phyloP scores from a whole-genome alignment of 2,329 filamentous ascomycete genomes.

The Scortechinia acanthostroma region DNA sequence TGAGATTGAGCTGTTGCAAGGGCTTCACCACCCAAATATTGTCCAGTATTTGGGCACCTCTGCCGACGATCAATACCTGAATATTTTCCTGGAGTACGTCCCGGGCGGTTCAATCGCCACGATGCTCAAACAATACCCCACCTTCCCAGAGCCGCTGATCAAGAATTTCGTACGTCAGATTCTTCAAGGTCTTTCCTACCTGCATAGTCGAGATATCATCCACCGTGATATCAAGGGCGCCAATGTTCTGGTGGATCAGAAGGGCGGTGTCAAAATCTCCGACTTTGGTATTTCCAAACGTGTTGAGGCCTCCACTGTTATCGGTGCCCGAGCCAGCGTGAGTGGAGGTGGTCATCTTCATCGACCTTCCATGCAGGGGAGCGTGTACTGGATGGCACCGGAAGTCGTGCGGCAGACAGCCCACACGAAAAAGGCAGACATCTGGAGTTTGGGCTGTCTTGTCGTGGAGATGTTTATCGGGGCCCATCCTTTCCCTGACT shows the following conservation, averaged over 20 bases:
- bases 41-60: conserved; percentile 96
- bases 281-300: conserved; percentile 99
- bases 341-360: conserved; percentile 27
- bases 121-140: conserved; percentile 97
- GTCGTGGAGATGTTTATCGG: conserved; percentile 99
- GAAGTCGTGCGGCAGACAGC: conserved; percentile 97
- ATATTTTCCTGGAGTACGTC: conserved; percentile 99
- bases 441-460: conserved; percentile 93
- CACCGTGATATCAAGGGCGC: conserved; percentile 98
- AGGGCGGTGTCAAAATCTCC: conserved; percentile 97
- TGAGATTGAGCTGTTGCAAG: conserved; percentile 87
- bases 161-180: conserved; percentile 97
- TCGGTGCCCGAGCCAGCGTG: neutral
- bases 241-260: conserved; percentile 97
- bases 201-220: conserved; percentile 92
- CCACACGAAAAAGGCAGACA: conserved; percentile 96
- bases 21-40: conserved; percentile 92
- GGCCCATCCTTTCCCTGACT: conserved; percentile 90
- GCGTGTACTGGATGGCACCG: conserved; percentile 99
- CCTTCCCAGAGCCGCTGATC: conserved; percentile 84
- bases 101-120: conserved; percentile 94
- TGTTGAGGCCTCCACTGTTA: conserved; percentile 37
- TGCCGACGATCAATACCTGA: conserved; percentile 82
- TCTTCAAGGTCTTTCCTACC: conserved; percentile 81
- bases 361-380: conserved; percentile 80